Evolutionary conservation across 805 yeast species (phyloP), one percentile per base, ranked within the genome.

Genomic region (Candida argentea): DNA sequence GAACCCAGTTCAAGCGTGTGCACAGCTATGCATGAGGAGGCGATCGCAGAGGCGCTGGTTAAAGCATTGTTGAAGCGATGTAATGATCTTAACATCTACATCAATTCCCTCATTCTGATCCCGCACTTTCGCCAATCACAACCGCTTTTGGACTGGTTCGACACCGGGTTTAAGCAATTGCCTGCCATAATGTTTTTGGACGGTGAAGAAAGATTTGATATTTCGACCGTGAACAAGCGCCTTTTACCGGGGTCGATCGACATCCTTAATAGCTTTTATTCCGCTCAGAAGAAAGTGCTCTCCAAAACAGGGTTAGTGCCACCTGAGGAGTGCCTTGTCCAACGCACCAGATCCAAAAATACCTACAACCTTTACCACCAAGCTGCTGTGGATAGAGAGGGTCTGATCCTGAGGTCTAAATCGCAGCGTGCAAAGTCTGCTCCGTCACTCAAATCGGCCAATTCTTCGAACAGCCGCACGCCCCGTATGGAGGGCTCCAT

Each of bases 1-100:
- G 66, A 59, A 26, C 69, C 71, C 6, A 56, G 67, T n/a, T 64
- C 67, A 4, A 37, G 52, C 47, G 44, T 43, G 20, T n/a, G n/a
- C n/a, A n/a, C 43, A 47, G 9, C 36, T 34, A 34, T 39, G 24
- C 42, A 30, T 21, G 27, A 25, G 16, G 28, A 26, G 9, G 34
- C 32, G 12, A 28, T 28, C 12, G 38, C 34, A 25, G 37, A 31
- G 12, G 15, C 7, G 14, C 42, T 33, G 24, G 32, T 37, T 25
- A 28, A 29, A 20, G 44, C 53, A 11, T 30, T 57, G 3, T 33
- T 58, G 32, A 50, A 51, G 34, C 43, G 72, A 29, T 60, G 69
- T 30, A 53, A 54, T 20, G 55, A 54, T 11, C 39, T 69, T 34
- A 53, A 65, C 33, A 36, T 46, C 8, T 69, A 67, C 43, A 46